Conservation (phyloP, 768 basidiomycete species). For the Cystofilobasidium capitatum region DNA sequence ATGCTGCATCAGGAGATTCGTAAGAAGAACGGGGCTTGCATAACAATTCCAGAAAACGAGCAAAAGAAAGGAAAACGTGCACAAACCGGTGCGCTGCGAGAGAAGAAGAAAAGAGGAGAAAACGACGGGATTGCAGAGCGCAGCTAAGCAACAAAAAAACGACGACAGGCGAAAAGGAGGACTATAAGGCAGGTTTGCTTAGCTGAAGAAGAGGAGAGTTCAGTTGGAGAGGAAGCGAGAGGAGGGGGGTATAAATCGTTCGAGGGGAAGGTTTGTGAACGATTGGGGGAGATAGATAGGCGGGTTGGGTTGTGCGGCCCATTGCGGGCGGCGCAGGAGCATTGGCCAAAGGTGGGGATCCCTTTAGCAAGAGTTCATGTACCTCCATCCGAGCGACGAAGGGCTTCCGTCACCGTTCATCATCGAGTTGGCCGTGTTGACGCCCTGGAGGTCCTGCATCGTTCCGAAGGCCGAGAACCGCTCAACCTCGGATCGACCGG, state of each 20-base stretch:
- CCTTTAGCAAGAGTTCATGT: constrained; percentile 7
- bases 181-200: neutral
- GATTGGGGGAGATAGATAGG: neutral
- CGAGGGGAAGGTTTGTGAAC: neutral
- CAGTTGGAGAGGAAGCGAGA: neutral
- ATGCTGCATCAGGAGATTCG: too few species aligned
- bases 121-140: neutral
- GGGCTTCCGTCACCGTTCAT: constrained; percentile 10
- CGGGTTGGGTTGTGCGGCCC: neutral
- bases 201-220: neutral
- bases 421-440: constrained; percentile 23
- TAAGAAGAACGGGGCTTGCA: too few species aligned
- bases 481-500: constrained; percentile 2
- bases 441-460: constrained; percentile 26
- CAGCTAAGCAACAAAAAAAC: neutral
- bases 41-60: too few species aligned
- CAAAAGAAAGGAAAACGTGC: too few species aligned
- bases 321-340: neutral
- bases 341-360: neutral
- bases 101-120: neutral
- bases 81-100: neutral
- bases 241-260: neutral
- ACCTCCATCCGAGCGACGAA: constrained; percentile 6
- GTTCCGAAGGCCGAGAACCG: constrained; percentile 24
- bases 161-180: neutral